phyloP scores from a whole-genome alignment of 768 basidiomycete genomes.

The Mrakia blollopis region DNA sequence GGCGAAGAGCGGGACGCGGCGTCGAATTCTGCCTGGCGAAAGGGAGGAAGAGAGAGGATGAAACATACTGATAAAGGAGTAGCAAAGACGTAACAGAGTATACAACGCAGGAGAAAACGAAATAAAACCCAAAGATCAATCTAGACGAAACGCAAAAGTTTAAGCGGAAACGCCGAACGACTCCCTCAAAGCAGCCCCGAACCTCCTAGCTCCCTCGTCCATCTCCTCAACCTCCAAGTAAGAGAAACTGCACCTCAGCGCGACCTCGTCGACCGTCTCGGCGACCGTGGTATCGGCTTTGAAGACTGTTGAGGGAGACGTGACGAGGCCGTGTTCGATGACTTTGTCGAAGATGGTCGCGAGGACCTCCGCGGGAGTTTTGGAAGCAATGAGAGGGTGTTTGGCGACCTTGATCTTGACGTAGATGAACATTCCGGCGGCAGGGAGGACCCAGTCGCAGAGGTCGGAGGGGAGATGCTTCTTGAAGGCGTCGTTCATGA shows the following conservation, averaged over 20 bases:
- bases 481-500: conserved; percentile 21
- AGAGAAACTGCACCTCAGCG: conserved; percentile 19
- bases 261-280: conserved; percentile 7
- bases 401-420: not conserved
- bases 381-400: conserved; percentile 18
- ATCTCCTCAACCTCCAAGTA: conserved; percentile 21
- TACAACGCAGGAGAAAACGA: not conserved
- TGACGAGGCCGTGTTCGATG: conserved; percentile 14
- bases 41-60: too few relatives aligned
- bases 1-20: not conserved
- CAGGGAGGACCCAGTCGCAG: not conserved
- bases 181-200: conserved; percentile 13
- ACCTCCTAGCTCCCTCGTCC: conserved; percentile 25
- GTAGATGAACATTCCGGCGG: conserved; percentile 27
- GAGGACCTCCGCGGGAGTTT: conserved; percentile 15
- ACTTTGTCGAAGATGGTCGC: conserved; percentile 11
- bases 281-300: conserved; percentile 4
- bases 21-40: not conserved
- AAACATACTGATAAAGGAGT: too few relatives aligned
- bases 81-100: not conserved
- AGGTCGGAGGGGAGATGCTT: conserved; percentile 27
- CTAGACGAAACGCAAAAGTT: too few relatives aligned
- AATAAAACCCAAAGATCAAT: not conserved
- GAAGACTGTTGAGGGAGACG: conserved; percentile 25
- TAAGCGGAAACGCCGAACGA: not conserved